Evolutionary conservation across 2,329 filamentous ascomycete species (phyloP), one percentile per base, ranked within the genome.

Genomic region (Xylariaceae sp.): DNA sequence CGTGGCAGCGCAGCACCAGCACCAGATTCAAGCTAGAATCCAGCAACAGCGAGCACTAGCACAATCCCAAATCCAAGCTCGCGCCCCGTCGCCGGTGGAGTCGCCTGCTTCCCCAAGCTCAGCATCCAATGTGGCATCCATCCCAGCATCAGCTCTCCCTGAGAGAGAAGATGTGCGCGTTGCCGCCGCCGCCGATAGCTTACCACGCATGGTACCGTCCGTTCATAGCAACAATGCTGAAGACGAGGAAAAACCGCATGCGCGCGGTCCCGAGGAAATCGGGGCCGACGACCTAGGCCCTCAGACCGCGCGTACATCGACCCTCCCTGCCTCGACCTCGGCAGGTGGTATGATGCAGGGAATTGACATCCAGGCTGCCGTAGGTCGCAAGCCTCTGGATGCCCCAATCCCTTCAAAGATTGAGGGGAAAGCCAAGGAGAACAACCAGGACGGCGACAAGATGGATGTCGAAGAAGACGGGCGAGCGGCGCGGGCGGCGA

Each of bases 231-330:
- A 74, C 29, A 61, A 54, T 36, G 71, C 74, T 29, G 79, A 80
- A 15, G 78, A 81, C 6, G 79, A 81, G 7, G 86, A 89, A 55
- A 78, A 84, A 49, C 89, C 91, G 5, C 90, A 95, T 70, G 90
- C 88, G 0, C 80, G 90, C 39, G 92, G 92, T 0, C 94, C 94
- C 0, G 84, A 89, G 29, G 80, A 89, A 62, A 87, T 97, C 47
- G 92, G 92, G 4, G 84, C 91, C 55, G 85, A 89, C 62, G 94
- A 99, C 67, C 87, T 89, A 60, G 94, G 94, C 0, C 85, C 88
- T 9, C 92, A 89, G 70, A 60, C 52, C 46, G 54, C 57, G 19
- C 72, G 60, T 49, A 74, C 71, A 50, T 73, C 68, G 15, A 74
- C 69, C 39, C 44, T 55, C 16, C 67, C 69, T 26, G 71, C 67